Conservation (phyloP, 345 rosid species). For the Ailanthus altissimus region DNA sequence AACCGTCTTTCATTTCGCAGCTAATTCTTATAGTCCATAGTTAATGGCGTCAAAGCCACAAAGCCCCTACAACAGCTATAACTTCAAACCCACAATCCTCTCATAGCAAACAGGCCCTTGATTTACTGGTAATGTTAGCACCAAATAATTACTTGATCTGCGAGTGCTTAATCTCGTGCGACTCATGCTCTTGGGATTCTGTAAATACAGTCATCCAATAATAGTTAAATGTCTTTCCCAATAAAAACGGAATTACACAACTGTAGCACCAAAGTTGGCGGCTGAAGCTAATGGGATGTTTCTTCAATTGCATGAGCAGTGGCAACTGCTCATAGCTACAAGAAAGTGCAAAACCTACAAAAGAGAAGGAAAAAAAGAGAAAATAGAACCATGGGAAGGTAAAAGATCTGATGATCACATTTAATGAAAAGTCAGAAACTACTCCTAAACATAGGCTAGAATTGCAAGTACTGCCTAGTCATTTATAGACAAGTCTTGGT, state of each 20-base stretch:
- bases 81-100: too few species aligned
- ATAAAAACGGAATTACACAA: background rate
- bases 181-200: background rate
- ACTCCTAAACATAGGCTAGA: background rate
- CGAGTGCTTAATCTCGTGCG: background rate
- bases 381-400: background rate
- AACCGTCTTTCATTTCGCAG: too few species aligned
- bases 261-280: background rate
- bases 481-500: slow-evolving; percentile 22
- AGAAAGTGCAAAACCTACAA: background rate
- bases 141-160: too few species aligned
- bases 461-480: slow-evolving; percentile 8
- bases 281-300: background rate
- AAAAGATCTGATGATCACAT: background rate
- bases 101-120: background rate
- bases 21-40: too few species aligned
- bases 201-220: background rate
- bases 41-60: too few species aligned
- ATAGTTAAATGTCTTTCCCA: background rate
- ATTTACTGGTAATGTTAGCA: background rate
- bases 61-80: too few species aligned
- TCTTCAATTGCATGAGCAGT: background rate
- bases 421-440: background rate
- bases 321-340: background rate
- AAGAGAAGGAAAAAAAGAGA: background rate